Evolutionary conservation across 2,329 filamentous ascomycete species (phyloP).

Genomic region (Chrysosphaeria jannelii): DNA sequence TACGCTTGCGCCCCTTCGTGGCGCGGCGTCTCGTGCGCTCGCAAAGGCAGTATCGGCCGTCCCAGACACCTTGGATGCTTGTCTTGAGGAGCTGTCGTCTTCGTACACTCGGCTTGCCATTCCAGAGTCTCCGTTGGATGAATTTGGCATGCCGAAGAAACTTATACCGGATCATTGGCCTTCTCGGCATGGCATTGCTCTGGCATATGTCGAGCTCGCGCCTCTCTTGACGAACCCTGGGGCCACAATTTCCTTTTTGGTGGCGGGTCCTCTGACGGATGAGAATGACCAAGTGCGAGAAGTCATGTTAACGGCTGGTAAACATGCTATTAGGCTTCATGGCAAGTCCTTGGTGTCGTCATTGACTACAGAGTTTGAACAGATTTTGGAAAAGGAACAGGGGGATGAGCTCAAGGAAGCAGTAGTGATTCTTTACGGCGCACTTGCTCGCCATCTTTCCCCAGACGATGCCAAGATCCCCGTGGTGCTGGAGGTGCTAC

Average conservation of each 20-base stretch:
- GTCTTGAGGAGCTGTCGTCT: constrained; percentile 30
- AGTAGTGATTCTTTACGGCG: constrained; percentile 90
- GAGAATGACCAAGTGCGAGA: constrained; percentile 44
- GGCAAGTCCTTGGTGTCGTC: constrained; percentile 61
- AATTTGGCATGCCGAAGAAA: constrained; percentile 84
- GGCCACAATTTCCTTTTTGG: constrained; percentile 49
- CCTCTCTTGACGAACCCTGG: constrained; percentile 33
- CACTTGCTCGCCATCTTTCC: constrained; percentile 63
- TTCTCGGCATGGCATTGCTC: constrained; percentile 59
- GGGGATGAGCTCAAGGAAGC: constrained; percentile 87
- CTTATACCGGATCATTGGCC: constrained; percentile 74
- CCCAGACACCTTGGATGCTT: constrained; percentile 18
- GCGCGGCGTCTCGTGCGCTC: constrained; percentile 55
- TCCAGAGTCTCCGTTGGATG: constrained; percentile 56
- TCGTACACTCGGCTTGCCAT: constrained; percentile 57
- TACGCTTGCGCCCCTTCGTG: constrained; percentile 51
- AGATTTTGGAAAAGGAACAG: constrained; percentile 55
- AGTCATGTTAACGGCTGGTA: constrained; percentile 80
- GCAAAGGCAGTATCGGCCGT: constrained; percentile 39
- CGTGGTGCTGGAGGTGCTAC: constrained; percentile 57
- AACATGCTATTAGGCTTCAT: constrained; percentile 47
- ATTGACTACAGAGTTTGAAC: constrained; percentile 78
- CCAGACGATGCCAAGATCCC: constrained; percentile 67
- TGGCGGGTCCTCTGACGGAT: constrained; percentile 66
- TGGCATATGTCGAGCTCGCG: constrained; percentile 61